Base-by-base conservation (phyloP, 371 early-diverging fungal genomes). In the Thermomucor indicae-seudaticae region DNA sequence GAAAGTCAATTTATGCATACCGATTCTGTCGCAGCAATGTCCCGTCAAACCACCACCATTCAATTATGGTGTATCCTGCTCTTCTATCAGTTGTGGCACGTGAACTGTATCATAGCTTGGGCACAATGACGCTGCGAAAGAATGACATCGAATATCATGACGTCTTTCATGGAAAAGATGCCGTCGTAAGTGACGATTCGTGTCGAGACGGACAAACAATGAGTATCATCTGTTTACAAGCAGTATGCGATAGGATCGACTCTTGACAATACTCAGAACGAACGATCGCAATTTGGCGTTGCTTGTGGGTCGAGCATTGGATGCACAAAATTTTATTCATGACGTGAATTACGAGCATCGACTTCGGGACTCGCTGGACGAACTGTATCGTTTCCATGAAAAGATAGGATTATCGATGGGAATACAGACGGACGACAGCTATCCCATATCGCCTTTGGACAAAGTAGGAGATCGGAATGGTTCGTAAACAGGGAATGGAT, bases 251-350 rank as follows among this genome's bases (percentile, higher is more conserved):
- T 39, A 51, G 69, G 87, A 85, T 81, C 84, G 60, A 66, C 72
- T 52, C 58, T 80, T 42, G 57, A 70, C 10, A 7, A 81, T 92
- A 28, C 81, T 91, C 54, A 67, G 80, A 42, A 86, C 91, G 0
- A 78, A 75, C 6, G 93, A 94, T 62, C 76, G 95, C 41, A 90
- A 91, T 47, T 60, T 92, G 50, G 87, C 90, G 0, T 65, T 92
- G 14, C 65, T 88, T 2, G 68, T 91, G 8, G 93, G 93, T 4
- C 79, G 92, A 7, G 80, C 90, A 10, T 63, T 94, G 50, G 90
- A 87, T 59, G 76, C 83, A 17, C 92, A 94, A 55, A 75, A 73
- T 28, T 83, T 92, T 51, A 88, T 93, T 55, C 86, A 90, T 58
- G 92, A 94, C 60, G 89, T 91, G 8, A 84, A 78, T 10, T 91